A percentile compares a stretch with the other conserved stretches of the same genome.
These are phyloP conservation scores for Phylloporus sp. DNA, from an alignment of 768 basidiomycete species.

Conservation along the genomic window DNA sequence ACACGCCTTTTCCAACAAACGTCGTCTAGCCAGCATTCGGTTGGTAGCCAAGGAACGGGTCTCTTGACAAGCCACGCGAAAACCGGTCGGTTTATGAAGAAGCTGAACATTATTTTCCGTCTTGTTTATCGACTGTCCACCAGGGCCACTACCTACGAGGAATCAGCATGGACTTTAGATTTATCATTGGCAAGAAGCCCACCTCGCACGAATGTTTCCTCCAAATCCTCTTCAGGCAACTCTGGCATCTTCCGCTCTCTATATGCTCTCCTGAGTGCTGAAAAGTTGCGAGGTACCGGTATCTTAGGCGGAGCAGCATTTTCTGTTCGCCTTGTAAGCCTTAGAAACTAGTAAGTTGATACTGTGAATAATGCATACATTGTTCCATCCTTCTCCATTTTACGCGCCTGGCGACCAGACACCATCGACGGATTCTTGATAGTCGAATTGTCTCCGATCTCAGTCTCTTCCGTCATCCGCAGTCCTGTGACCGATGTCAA, in stretches of 20 bases:
- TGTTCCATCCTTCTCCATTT: conserved; percentile 36
- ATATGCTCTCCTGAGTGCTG: conserved; percentile 68
- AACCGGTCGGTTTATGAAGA: conserved; percentile 82
- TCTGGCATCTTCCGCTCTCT: conserved; percentile 61
- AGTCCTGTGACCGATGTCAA: conserved; percentile 46
- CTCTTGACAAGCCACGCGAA: conserved; percentile 84
- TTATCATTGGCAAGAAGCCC: conserved; percentile 14
- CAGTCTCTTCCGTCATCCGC: conserved; percentile 73
- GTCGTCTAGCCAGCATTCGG: conserved; percentile 68
- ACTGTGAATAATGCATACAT: conserved; percentile 23
- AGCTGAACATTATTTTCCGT: conserved; percentile 89
- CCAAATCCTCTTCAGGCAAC: conserved; percentile 75
- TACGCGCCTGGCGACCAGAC: conserved; percentile 47
- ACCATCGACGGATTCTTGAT: conserved; percentile 56
- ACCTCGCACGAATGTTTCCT: conserved; percentile 87
- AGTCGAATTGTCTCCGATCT: conserved; percentile 80
- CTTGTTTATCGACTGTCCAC: conserved; percentile 97
- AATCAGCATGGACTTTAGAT: conserved; percentile 7
- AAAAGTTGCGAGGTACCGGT: conserved; percentile 47
- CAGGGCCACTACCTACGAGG: conserved; percentile 76
- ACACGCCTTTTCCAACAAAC: conserved; percentile 74
- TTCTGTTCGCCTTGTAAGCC: conserved; percentile 26
- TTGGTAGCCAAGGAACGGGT: conserved; percentile 83
- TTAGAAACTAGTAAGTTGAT: conserved; percentile 29
- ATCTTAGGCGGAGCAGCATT: conserved; percentile 30